A percentile compares a stretch with the other conserved stretches of the same genome.
These are phyloP conservation scores for Phytophthora lateralis DNA, from an alignment of 352 stramenopile genomes.

Conservation along the genomic window DNA sequence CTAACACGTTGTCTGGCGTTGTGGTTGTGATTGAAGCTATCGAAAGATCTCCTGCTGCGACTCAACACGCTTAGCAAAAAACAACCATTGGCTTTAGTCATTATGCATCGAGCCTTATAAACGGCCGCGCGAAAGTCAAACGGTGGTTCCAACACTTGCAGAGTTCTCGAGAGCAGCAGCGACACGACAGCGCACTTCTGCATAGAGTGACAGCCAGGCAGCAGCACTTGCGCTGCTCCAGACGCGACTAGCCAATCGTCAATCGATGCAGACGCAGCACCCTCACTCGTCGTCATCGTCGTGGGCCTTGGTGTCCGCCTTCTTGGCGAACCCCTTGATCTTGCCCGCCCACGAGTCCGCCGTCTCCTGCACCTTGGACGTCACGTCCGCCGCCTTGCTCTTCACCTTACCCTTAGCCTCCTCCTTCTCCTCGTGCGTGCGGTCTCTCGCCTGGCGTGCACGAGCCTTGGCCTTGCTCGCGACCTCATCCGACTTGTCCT, in stretches of 20 bases:
- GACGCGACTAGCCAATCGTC: conserved; percentile 18
- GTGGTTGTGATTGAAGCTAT: no score
- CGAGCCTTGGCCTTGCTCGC: conserved; percentile 35
- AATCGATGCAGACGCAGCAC: not conserved
- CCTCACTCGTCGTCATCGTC: conserved; percentile 24
- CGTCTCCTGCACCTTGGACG: conserved; percentile 41
- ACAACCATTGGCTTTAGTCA: conserved; percentile 14
- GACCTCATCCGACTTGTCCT: conserved; percentile 41
- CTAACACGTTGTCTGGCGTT: no score
- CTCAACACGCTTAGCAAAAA: no score
- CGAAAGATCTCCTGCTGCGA: no score
- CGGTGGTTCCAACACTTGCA: not conserved
- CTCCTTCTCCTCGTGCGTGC: conserved; percentile 37
- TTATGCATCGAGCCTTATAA: conserved; percentile 9
- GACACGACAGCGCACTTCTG: not conserved
- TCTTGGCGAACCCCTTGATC: conserved; percentile 44
- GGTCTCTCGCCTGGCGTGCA: conserved; percentile 33
- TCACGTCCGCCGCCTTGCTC: conserved; percentile 37
- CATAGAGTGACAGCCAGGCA: conserved; percentile 14
- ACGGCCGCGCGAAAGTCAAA: not conserved
- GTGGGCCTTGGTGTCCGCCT: conserved; percentile 33
- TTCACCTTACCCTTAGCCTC: conserved; percentile 35
- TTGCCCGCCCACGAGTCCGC: conserved; percentile 43
- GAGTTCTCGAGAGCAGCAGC: conserved; percentile 7
- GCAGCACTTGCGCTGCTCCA: conserved; percentile 10